A percentile compares a stretch with the other conserved stretches of the same genome.
Conservation (phyloP, 2,329 filamentous ascomycete species). For the Pleomassaria siparia region DNA sequence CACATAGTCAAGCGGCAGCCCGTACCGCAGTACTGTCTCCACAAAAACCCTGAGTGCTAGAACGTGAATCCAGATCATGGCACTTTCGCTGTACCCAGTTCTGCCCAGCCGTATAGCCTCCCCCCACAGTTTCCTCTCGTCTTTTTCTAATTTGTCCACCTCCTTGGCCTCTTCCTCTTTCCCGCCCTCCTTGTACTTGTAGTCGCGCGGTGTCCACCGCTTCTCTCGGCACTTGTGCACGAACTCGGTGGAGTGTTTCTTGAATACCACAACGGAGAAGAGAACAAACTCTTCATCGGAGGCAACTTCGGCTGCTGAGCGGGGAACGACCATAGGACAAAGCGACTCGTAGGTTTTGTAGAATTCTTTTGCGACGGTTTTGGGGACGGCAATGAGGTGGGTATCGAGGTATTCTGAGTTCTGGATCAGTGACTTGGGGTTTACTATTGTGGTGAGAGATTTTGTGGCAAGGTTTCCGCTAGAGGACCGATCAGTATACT, state of each 20-base stretch:
- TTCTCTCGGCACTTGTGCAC: conserved; percentile 88
- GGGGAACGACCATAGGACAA: conserved; percentile 87
- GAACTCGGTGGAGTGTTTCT: conserved; percentile 86
- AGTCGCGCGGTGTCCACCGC: conserved; percentile 93
- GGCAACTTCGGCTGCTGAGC: conserved; percentile 77
- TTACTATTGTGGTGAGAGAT: conserved; percentile 85
- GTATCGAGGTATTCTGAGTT: conserved; percentile 97
- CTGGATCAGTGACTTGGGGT: conserved; percentile 71
- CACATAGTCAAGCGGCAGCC: conserved; percentile 86
- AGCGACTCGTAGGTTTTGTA: conserved; percentile 86
- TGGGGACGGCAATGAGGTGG: conserved; percentile 86
- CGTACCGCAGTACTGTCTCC: conserved; percentile 95
- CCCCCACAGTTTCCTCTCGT: conserved; percentile 90
- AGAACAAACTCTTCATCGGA: conserved; percentile 88
- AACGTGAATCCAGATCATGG: conserved; percentile 95
- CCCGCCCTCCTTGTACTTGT: conserved; percentile 88
- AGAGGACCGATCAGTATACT: conserved; percentile 3
- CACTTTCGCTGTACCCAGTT: conserved; percentile 93
- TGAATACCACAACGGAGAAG: conserved; percentile 88
- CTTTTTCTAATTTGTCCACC: conserved; percentile 75
- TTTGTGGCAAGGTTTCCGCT: conserved; percentile 93
- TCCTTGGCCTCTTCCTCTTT: conserved; percentile 87
- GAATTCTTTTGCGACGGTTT: conserved; percentile 80
- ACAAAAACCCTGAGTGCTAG: conserved; percentile 91
- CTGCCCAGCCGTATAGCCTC: conserved; percentile 84